phyloP scores from a whole-genome alignment of 1,139 yeast genomes.

The Sugiyamaella xylanicola region DNA sequence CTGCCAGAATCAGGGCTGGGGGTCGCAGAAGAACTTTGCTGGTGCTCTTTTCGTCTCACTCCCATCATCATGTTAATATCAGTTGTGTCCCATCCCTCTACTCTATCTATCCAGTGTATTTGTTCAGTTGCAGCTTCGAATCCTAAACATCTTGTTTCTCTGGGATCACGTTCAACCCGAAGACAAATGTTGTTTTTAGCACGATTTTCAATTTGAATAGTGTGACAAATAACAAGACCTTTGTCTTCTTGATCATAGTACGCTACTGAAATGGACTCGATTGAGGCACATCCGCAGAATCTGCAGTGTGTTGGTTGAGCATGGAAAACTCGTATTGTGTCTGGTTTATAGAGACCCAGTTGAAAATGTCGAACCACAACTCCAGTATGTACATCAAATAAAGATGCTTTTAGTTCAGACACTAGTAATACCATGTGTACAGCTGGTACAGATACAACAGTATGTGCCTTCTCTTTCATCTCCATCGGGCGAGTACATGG shows the following conservation, averaged over 20 bases:
- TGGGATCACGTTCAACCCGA: conserved; percentile 87
- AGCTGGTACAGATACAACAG: conserved; percentile 37
- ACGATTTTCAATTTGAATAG: conserved; percentile 68
- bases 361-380: conserved; percentile 56
- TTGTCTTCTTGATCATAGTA: conserved; percentile 61
- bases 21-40: conserved; percentile 4
- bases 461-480: conserved; percentile 25
- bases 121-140: conserved; percentile 74
- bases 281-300: conserved; percentile 87
- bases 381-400: conserved; percentile 80
- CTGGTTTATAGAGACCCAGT: conserved; percentile 64
- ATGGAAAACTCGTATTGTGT: conserved; percentile 68
- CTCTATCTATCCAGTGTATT: conserved; percentile 63
- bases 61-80: conserved; percentile 79
- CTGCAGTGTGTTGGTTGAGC: conserved; percentile 85
- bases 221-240: conserved; percentile 66
- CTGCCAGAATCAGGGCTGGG: conserved; percentile 10
- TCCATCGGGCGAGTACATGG: conserved; percentile 28
- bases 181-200: conserved; percentile 81
- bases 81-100: conserved; percentile 77
- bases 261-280: conserved; percentile 67
- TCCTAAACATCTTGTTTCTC: conserved; percentile 87
- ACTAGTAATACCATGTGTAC: conserved; percentile 38
- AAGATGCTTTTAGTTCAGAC: conserved; percentile 34
- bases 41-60: conserved; percentile 49